Percentiles rank a stretch among this genome's conserved stretches.
Evolutionary conservation across 805 yeast species (phyloP).

Genomic region (Kuraishia ogatae): DNA sequence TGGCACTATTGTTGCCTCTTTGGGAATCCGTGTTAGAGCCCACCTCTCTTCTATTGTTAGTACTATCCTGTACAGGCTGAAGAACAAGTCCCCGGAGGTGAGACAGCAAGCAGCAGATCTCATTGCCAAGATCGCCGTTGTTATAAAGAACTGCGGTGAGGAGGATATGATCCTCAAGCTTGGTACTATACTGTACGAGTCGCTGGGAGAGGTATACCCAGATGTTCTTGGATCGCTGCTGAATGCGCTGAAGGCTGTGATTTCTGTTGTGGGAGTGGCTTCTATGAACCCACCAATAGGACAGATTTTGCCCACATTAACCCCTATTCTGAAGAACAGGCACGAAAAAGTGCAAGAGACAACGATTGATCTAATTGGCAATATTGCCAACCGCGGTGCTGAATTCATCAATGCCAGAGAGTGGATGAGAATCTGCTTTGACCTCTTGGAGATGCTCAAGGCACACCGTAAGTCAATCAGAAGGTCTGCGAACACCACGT

Average conservation of each 20-base stretch:
- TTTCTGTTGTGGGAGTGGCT: slow-evolving; percentile 49
- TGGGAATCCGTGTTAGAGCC: slow-evolving; percentile 60
- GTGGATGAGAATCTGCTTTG: slow-evolving; percentile 96
- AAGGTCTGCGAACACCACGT: slow-evolving; percentile 79
- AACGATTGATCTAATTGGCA: slow-evolving; percentile 70
- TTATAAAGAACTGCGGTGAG: slow-evolving; percentile 56
- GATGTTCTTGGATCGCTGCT: slow-evolving; percentile 85
- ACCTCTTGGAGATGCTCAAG: slow-evolving; percentile 79
- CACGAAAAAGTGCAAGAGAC: slow-evolving; percentile 88
- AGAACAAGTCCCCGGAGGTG: slow-evolving; percentile 59
- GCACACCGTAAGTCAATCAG: slow-evolving; percentile 71
- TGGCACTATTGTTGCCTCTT: slow-evolving; percentile 50
- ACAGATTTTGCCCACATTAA: slow-evolving; percentile 77
- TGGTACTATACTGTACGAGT: slow-evolving; percentile 75
- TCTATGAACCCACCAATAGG: slow-evolving; percentile 72
- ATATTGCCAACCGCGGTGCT: slow-evolving; percentile 72
- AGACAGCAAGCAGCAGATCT: slow-evolving; percentile 84
- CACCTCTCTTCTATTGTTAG: slow-evolving; percentile 67
- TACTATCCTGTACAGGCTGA: slow-evolving; percentile 62
- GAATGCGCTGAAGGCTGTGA: slow-evolving; percentile 57
- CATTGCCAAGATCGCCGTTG: slow-evolving; percentile 56
- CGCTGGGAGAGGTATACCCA: slow-evolving; percentile 90
- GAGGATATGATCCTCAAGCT: slow-evolving; percentile 55
- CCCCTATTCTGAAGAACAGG: slow-evolving; percentile 84
- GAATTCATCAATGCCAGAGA: slow-evolving; percentile 84